Evolutionary conservation across 2,329 filamentous ascomycete species (phyloP).

Genomic region (Penicillium vulpinum): DNA sequence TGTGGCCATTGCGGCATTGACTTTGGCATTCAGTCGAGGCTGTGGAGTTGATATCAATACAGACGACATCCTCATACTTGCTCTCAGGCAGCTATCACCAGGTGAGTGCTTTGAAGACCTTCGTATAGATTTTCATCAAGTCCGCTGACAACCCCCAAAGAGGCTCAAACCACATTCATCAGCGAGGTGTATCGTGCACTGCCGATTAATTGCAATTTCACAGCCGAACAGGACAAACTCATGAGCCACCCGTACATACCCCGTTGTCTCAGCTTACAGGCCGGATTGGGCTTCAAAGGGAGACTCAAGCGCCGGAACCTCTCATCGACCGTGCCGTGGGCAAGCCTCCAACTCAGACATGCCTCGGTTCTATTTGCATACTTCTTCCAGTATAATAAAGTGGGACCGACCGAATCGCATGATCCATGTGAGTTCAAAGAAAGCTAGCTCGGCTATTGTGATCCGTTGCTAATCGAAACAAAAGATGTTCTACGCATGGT

Average conservation of each 20-base stretch:
- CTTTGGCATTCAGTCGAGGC: constrained; percentile 53
- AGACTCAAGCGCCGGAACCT: constrained; percentile 63
- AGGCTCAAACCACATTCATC: constrained; percentile 63
- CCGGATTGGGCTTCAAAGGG: constrained; percentile 72
- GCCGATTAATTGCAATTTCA: constrained; percentile 76
- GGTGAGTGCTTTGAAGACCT: constrained; percentile 38
- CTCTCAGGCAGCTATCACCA: constrained; percentile 54
- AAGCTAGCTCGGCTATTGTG: background rate
- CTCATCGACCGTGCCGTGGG: constrained; percentile 71
- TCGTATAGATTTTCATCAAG: constrained; percentile 35
- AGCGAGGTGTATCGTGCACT: constrained; percentile 68
- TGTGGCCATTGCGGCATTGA: constrained; percentile 63
- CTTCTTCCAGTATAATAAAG: constrained; percentile 65
- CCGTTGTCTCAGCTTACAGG: constrained; percentile 74
- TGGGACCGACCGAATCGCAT: constrained; percentile 48
- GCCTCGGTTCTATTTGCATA: constrained; percentile 62
- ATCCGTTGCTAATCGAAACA: constrained; percentile 5
- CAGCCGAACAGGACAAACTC: constrained; percentile 73
- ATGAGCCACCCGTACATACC: constrained; percentile 73
- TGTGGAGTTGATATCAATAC: constrained; percentile 54
- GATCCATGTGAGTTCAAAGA: constrained; percentile 55
- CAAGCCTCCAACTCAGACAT: constrained; percentile 73
- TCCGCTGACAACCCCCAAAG: constrained; percentile 39
- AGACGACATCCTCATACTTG: constrained; percentile 69
- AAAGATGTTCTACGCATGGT: constrained; percentile 71